Evolutionary conservation across 495 filamentous ascomycete genomes (phyloP).

Genomic region (Cercophora samala): DNA sequence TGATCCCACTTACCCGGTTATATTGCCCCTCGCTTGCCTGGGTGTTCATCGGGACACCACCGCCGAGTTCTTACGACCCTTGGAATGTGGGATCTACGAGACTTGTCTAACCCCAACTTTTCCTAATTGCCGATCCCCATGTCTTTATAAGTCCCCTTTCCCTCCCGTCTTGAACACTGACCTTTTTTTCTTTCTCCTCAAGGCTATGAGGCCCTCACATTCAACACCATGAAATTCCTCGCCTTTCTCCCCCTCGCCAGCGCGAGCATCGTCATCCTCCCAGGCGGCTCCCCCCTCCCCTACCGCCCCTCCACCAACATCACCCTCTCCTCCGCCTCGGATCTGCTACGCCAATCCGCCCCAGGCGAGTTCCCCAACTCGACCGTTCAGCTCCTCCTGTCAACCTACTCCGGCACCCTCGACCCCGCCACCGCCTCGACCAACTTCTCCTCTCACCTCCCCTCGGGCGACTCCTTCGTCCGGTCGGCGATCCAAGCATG

Average conservation of each 20-base stretch:
- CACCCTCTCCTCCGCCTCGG: not conserved
- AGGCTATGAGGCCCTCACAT: not conserved
- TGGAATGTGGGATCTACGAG: not conserved
- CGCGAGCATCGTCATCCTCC: conserved; percentile 4
- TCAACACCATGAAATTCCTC: not conserved
- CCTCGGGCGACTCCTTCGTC: conserved; percentile 48
- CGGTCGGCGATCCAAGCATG: conserved; percentile 48
- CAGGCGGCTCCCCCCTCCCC: conserved; percentile 8
- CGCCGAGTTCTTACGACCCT: not conserved
- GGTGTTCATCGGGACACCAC: not conserved
- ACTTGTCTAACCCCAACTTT: not conserved
- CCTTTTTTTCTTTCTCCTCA: not conserved
- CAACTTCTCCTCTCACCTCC: conserved; percentile 17
- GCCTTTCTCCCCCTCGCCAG: not conserved
- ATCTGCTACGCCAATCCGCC: conserved; percentile 11
- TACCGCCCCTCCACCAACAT: not conserved
- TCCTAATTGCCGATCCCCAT: not conserved
- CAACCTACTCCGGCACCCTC: conserved; percentile 16
- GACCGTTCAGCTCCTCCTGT: conserved; percentile 11
- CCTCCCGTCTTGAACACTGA: not conserved
- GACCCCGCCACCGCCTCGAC: not conserved
- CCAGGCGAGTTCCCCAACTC: conserved; percentile 13
- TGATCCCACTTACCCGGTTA: conserved; percentile 4
- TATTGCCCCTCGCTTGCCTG: not conserved
- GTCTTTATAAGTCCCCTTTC: not conserved